A percentile compares a stretch with the other conserved stretches of the same genome.
Evolutionary conservation across 805 yeast genomes (phyloP).

Genomic region (Saturnispora halmiae): DNA sequence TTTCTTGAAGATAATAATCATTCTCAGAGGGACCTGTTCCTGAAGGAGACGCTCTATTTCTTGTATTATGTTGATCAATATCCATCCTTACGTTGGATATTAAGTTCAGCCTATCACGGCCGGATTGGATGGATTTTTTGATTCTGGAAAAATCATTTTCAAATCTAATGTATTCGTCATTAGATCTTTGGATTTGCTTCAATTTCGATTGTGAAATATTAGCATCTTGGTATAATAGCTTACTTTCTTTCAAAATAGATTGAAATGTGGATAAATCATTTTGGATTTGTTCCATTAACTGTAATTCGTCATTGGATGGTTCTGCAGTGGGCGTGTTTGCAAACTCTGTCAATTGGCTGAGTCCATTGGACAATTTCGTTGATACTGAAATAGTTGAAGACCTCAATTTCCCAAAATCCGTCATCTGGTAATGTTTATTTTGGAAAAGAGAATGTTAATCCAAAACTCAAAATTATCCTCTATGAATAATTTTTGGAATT

Average conservation of each 20-base stretch:
- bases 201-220: constrained; percentile 51
- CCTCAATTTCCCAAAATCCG: constrained; percentile 51
- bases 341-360: not conserved
- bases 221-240: constrained; percentile 34
- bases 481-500: constrained; percentile 3
- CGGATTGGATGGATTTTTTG: constrained; percentile 38
- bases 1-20: constrained; percentile 64
- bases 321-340: constrained; percentile 20
- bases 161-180: constrained; percentile 66
- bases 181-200: constrained; percentile 77
- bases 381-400: constrained; percentile 64
- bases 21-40: constrained; percentile 19
- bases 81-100: constrained; percentile 71
- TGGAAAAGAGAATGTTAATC: constrained; percentile 3
- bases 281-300: constrained; percentile 42
- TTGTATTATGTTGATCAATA: constrained; percentile 52
- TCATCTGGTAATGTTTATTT: constrained; percentile 3
- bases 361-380: constrained; percentile 34
- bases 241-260: constrained; percentile 39
- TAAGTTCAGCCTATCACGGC: constrained; percentile 66
- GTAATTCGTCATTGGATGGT: constrained; percentile 24
- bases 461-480: constrained; percentile 1
- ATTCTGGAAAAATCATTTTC: constrained; percentile 53
- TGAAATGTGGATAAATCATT: constrained; percentile 43
- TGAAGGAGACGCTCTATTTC: constrained; percentile 24